Evolutionary conservation across 1,284 basidiomycete genomes (phyloP), one percentile per base, ranked within the genome.

Genomic region (Trichosporon sp.): DNA sequence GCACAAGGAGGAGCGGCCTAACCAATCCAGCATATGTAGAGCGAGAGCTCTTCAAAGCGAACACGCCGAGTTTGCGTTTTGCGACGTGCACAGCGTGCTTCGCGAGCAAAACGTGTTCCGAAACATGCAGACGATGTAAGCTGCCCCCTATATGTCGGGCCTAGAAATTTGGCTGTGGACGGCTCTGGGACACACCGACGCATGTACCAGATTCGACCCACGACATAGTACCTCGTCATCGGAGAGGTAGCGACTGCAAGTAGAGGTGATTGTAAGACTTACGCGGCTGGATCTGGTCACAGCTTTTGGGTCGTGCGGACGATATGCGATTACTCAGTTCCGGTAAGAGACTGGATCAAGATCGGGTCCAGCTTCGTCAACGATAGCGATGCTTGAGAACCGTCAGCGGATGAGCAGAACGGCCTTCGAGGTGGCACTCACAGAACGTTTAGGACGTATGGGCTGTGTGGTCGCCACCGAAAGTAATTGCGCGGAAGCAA

Each of bases 241-340:
- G 25, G 27, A n/a, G 7, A n/a, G n/a, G 49, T 54, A 16, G 16
- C 49, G 49, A 54, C 49, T 9, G 31, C 49, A 11, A 31, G 6
- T 54, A 16, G 11, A 14, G 16, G 31, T 29, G 14, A 31, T 27
- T 54, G 49, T 23, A 31, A 29, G 49, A 54, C 49, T 54, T 54
- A 54, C 49, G 49, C 49, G 31, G 49, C 9, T 11, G 49, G 14
- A 29, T 29, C 49, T 27, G 14, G n/a, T 31, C 13, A 54, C 49
- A 54, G 49, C 49, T 54, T 54, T 54, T 54, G 49, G n/a, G 27
- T 54, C 49, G 49, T 54, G 49, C 31, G 49, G 25, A n/a, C 14
- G 27, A 29, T 13, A 25, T 29, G 49, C 11, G 49, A 27, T 16
- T 27, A 54, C 29, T 25, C 31, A 54, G 49, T 54, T 25, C 49